Percentiles rank a stretch among this genome's conserved stretches.
Evolutionary conservation across 306 rosid species (phyloP).

Genomic region (Lathyrus aphaca): DNA sequence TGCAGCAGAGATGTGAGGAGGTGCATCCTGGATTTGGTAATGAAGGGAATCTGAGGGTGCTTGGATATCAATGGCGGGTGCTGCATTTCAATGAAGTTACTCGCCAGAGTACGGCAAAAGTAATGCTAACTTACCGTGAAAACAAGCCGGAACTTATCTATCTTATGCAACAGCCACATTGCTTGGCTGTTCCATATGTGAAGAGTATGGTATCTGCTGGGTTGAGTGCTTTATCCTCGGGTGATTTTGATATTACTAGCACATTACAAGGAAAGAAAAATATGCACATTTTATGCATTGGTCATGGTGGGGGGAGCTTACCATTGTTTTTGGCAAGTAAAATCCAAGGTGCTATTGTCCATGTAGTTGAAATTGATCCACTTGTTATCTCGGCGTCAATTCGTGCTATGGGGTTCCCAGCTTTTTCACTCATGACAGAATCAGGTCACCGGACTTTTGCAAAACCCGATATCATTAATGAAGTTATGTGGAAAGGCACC

Average conservation of each 20-base stretch:
- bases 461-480: conserved; percentile 54
- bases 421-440: conserved; percentile 68
- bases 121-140: conserved; percentile 58
- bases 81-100: conserved; percentile 83
- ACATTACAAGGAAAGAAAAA: conserved; percentile 60
- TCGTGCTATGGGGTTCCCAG: conserved; percentile 92
- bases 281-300: conserved; percentile 79
- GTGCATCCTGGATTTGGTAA: conserved; percentile 43
- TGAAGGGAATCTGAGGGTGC: conserved; percentile 57
- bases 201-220: conserved; percentile 93
- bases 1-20: conserved; percentile 63
- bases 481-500: conserved; percentile 80
- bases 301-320: conserved; percentile 96
- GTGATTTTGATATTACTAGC: conserved; percentile 62
- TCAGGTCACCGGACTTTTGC: conserved; percentile 54
- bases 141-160: conserved; percentile 58
- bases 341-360: conserved; percentile 79
- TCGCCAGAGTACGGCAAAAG: conserved; percentile 85
- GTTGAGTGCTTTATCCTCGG: conserved; percentile 69
- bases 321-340: conserved; percentile 85
- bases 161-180: conserved; percentile 87
- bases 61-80: conserved; percentile 91
- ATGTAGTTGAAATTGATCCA: conserved; percentile 87
- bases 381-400: conserved; percentile 87
- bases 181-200: conserved; percentile 91